Evolutionary conservation across 805 yeast genomes (phyloP).

Genomic region (Wickerhamomyces alni): DNA sequence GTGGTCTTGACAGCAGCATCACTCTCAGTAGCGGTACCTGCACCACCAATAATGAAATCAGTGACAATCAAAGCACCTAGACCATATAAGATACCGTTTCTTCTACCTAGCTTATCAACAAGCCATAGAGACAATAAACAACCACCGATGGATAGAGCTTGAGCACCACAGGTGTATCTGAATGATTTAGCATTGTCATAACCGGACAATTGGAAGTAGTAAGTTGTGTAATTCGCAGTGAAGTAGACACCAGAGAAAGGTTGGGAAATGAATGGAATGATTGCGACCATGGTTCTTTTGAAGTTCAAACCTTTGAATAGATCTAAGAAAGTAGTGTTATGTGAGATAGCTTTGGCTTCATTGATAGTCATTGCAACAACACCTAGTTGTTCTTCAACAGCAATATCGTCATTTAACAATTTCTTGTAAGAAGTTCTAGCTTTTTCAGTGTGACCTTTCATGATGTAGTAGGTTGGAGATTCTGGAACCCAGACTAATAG

Average conservation of each 20-base stretch:
- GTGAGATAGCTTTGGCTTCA: constrained; percentile 20
- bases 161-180: constrained; percentile 27
- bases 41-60: constrained; percentile 21
- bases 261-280: constrained; percentile 33
- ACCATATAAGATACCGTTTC: constrained; percentile 24
- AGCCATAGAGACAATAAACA: constrained; percentile 25
- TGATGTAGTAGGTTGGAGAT: constrained; percentile 36
- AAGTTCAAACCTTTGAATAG: constrained; percentile 36
- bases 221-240: constrained; percentile 39
- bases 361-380: constrained; percentile 22
- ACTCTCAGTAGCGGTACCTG: constrained; percentile 13
- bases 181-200: constrained; percentile 34
- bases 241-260: constrained; percentile 39
- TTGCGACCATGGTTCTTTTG: constrained; percentile 32
- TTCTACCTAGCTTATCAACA: constrained; percentile 23
- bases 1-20: constrained; percentile 11
- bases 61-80: constrained; percentile 16
- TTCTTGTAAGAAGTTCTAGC: constrained; percentile 27
- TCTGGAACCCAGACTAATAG: constrained; percentile 34
- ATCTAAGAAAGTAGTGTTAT: constrained; percentile 30
- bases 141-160: constrained; percentile 25
- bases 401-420: constrained; percentile 7
- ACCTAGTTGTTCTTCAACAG: constrained; percentile 26
- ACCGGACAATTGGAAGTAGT: constrained; percentile 42
- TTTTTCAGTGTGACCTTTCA: constrained; percentile 26